A percentile compares a stretch with the other conserved stretches of the same genome.
phyloP scores from a whole-genome alignment of 352 stramenopile genomes.

The Thraustochytrium sp. region DNA sequence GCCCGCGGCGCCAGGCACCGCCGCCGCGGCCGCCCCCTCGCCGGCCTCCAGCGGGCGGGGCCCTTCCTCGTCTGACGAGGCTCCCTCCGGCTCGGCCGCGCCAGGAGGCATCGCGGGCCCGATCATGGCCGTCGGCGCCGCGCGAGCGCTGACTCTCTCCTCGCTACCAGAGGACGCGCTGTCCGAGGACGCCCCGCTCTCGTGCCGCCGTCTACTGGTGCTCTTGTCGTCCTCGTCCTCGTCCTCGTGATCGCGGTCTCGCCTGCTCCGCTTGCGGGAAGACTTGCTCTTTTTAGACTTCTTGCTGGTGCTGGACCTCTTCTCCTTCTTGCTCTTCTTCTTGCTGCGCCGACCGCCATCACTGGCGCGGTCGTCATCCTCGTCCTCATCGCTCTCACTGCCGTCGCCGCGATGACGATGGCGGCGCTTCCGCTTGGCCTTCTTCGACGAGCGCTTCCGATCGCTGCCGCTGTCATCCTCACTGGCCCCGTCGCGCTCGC shows the following conservation, averaged over 20 bases:
- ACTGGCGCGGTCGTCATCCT: background rate
- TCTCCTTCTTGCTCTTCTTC: conserved; percentile 46
- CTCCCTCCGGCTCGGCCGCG: too few relatives aligned
- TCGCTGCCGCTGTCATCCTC: conserved; percentile 31
- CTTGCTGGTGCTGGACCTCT: conserved; percentile 20
- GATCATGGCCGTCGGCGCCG: too few relatives aligned
- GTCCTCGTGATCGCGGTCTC: conserved; percentile 47
- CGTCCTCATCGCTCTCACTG: conserved; percentile 20
- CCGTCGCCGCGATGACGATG: background rate
- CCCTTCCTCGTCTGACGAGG: conserved; percentile 72
- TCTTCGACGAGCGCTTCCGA: background rate
- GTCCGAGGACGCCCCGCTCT: too few relatives aligned
- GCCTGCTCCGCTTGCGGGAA: background rate
- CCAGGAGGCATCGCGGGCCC: too few relatives aligned
- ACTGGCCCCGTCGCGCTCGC: too few relatives aligned
- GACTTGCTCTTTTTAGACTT: conserved; percentile 48
- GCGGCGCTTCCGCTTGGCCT: background rate
- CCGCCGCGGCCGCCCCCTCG: conserved; percentile 52
- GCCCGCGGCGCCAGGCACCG: conserved; percentile 40
- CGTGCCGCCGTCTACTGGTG: too few relatives aligned
- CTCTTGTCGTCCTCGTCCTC: conserved; percentile 69
- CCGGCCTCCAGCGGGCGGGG: conserved; percentile 71
- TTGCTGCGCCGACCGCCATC: too few relatives aligned
- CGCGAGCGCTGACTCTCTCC: too few relatives aligned
- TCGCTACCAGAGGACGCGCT: too few relatives aligned